Base-by-base conservation (phyloP, 2,329 filamentous ascomycete species). In the Pseudogymnoascus sp. region DNA sequence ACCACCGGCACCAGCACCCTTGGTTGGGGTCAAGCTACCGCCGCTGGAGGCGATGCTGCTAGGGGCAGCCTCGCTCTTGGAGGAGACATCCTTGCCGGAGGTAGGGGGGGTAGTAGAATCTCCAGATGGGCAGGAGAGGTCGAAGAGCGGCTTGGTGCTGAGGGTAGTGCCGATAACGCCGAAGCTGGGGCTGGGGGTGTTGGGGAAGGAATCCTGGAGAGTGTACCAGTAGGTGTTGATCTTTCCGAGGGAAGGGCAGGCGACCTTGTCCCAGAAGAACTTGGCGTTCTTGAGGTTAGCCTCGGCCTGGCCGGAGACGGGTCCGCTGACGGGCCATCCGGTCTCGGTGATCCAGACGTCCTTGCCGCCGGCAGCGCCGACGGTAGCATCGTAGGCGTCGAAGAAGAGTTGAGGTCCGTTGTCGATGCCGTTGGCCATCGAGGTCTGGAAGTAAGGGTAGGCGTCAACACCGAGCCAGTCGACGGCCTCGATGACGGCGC, bases 271-370 rank as follows among this genome's bases (percentile, higher is more conserved):
- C 88, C 90, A 96, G 81, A 84, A 96, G n/a, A 75, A 81, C 77
- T 89, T 80, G 44, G 92, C 90, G 71, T 93, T 92, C 60, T 80
- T 76, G 33, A 76, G 65, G 36, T 79, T 85, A 5, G 92, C 79
- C 8, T 87, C 80, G 40, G 84, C 89, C 58, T 82, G 71, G 67
- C 85, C 85, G 64, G 81, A 75, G 1, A 77, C 80, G 66, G 82
- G 76, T 61, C 91, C 92, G 68, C 80, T 84, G 60, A 92, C 84
- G 58, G 92, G 91, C 84, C 89, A 94, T 66, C 92, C 92, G 13
- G 90, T 94, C 81, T 96, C 91, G 29, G 91, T 94, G 65, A 95
- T 82, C 89, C 89, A 94, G 68, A 95, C 82, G 15, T 83, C 78
- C 80, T 92, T 93, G 71, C 82, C 83, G 36, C 80, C 77, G 36